phyloP scores from a whole-genome alignment of 2,329 filamentous ascomycete species.

The Neopestalotiopsis sp. region DNA sequence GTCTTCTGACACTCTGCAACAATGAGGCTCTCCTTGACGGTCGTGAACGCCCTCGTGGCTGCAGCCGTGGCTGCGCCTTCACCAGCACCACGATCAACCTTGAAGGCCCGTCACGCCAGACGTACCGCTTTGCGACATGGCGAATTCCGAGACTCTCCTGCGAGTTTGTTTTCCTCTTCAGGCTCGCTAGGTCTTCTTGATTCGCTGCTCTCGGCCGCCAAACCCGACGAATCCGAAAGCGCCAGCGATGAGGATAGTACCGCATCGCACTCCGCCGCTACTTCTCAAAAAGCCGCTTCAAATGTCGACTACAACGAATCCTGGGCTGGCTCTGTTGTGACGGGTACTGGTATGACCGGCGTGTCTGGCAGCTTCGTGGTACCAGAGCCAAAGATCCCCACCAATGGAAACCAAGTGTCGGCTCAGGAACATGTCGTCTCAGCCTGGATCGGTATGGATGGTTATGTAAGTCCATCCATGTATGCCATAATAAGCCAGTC shows the following conservation, averaged over 20 bases:
- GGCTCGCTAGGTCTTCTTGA: not conserved
- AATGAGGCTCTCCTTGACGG: not conserved
- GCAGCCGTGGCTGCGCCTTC: not conserved
- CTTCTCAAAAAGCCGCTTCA: not conserved
- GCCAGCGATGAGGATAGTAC: not conserved
- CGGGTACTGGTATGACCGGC: constrained; percentile 8
- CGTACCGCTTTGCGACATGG: not conserved
- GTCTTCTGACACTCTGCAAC: not conserved
- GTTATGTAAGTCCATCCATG: not conserved
- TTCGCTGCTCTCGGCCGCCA: not conserved
- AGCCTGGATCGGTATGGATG: constrained; percentile 13
- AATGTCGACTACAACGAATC: constrained; percentile 6
- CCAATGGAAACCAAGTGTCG: not conserved
- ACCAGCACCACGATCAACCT: not conserved
- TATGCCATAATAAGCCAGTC: not conserved
- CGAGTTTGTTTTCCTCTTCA: not conserved
- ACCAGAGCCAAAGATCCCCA: constrained; percentile 10
- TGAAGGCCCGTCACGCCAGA: not conserved
- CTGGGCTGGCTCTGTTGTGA: constrained; percentile 13
- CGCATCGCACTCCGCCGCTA: not conserved
- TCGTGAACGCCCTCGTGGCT: not conserved
- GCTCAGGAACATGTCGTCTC: constrained; percentile 6
- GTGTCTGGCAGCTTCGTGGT: constrained; percentile 4
- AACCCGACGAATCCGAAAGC: not conserved
- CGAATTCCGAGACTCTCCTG: not conserved